Evolutionary conservation across 495 filamentous ascomycete species (phyloP).

Genomic region (Filosporella fistucella): DNA sequence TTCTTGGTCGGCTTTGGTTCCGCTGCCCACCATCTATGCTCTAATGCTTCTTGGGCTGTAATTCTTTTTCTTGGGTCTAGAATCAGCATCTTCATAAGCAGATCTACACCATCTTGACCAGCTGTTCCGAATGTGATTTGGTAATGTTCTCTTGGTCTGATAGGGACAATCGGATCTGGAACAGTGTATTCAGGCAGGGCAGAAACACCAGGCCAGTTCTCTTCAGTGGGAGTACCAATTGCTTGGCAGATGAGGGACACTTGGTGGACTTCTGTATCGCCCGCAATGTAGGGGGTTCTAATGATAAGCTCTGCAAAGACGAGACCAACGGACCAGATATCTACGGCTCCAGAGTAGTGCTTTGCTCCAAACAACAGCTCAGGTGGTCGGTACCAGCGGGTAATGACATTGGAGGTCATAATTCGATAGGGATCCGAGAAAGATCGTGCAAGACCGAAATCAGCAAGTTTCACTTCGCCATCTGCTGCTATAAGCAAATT

Average conservation of each 20-base stretch:
- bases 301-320: constrained; percentile 91
- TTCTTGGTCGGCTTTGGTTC: constrained; percentile 83
- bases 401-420: constrained; percentile 96
- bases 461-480: constrained; percentile 90
- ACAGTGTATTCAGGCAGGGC: constrained; percentile 72
- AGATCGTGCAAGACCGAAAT: constrained; percentile 90
- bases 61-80: constrained; percentile 82
- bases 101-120: constrained; percentile 75
- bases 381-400: constrained; percentile 92
- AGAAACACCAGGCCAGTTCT: constrained; percentile 91
- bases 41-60: constrained; percentile 68
- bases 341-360: constrained; percentile 86
- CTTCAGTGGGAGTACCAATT: constrained; percentile 88
- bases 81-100: constrained; percentile 79
- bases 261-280: constrained; percentile 76
- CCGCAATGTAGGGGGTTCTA: constrained; percentile 72
- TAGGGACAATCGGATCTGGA: constrained; percentile 52
- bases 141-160: constrained; percentile 65
- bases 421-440: constrained; percentile 82
- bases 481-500: constrained; percentile 92
- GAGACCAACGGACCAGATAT: constrained; percentile 91
- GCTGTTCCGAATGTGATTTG: constrained; percentile 67
- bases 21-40: constrained; percentile 80
- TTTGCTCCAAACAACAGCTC: constrained; percentile 88
- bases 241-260: constrained; percentile 74